Percentiles rank a stretch among this genome's conserved stretches.
Evolutionary conservation across 2,329 filamentous ascomycete species (phyloP).

Genomic region (Apiospora koreana): DNA sequence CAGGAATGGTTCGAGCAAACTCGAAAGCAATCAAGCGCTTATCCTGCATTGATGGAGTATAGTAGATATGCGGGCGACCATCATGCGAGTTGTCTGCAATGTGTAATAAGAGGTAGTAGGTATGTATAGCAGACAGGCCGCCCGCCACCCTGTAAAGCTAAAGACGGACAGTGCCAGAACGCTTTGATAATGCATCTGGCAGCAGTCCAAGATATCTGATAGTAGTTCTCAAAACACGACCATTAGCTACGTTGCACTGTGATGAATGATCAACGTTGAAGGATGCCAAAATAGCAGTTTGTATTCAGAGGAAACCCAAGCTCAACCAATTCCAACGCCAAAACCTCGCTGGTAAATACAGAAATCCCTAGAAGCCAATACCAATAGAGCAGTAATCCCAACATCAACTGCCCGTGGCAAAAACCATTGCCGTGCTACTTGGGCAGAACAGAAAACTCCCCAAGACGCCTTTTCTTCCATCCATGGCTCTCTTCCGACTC

Average conservation of each 20-base stretch:
- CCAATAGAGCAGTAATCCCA: not conserved
- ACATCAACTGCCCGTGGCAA: not conserved
- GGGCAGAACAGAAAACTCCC: not conserved
- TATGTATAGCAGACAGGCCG: too few species aligned
- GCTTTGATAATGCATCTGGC: too few species aligned
- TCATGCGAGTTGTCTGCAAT: not conserved
- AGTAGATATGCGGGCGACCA: not conserved
- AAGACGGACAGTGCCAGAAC: too few species aligned
- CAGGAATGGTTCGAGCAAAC: not conserved
- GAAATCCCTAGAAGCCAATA: slow-evolving; percentile 9
- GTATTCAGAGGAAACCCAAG: slow-evolving; percentile 10
- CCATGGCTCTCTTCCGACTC: not conserved
- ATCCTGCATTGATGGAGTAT: not conserved
- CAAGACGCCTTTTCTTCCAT: slow-evolving; percentile 15
- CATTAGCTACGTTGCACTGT: too few species aligned
- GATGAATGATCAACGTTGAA: not conserved
- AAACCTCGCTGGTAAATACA: slow-evolving; percentile 11
- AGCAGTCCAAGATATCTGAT: too few species aligned
- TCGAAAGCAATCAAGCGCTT: not conserved
- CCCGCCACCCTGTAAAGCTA: not conserved
- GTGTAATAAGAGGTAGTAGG: too few species aligned
- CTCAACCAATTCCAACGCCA: not conserved
- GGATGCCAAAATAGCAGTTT: not conserved
- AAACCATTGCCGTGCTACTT: not conserved
- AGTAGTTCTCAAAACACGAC: too few species aligned